These are phyloP conservation scores for Hansfordia pulvinata DNA, from an alignment of 2,329 filamentous ascomycete genomes.

Conservation along the genomic window DNA sequence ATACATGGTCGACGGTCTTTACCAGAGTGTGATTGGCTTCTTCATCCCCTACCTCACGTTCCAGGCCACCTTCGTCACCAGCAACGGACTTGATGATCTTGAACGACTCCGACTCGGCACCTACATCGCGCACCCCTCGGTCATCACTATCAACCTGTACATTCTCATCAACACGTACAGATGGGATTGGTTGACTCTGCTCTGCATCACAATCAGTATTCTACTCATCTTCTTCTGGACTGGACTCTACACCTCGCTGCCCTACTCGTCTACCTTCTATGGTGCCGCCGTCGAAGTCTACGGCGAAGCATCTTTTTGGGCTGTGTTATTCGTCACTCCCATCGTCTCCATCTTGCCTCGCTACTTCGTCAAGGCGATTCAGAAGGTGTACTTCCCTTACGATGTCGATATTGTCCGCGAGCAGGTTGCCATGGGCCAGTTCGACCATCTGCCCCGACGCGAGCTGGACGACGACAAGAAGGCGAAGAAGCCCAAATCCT, in stretches of 20 bases:
- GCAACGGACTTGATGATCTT: slow-evolving; percentile 60
- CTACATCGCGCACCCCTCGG: slow-evolving; percentile 71
- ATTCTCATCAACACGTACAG: slow-evolving; percentile 93
- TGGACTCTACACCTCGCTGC: slow-evolving; percentile 57
- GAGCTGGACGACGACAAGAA: slow-evolving; percentile 20
- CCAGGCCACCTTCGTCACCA: slow-evolving; percentile 49
- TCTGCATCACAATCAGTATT: slow-evolving; percentile 71
- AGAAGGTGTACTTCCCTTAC: slow-evolving; percentile 87
- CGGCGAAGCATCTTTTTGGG: slow-evolving; percentile 75
- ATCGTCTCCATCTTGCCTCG: slow-evolving; percentile 77
- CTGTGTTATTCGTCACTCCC: slow-evolving; percentile 63
- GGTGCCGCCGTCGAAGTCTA: slow-evolving; percentile 68
- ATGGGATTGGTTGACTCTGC: slow-evolving; percentile 92
- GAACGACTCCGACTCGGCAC: slow-evolving; percentile 78
- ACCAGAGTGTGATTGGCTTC: slow-evolving; percentile 88
- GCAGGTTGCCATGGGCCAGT: slow-evolving; percentile 72
- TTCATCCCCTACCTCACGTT: slow-evolving; percentile 85
- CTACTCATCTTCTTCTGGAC: slow-evolving; percentile 94
- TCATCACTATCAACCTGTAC: slow-evolving; percentile 85
- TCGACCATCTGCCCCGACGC: slow-evolving; percentile 56
- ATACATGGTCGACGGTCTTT: slow-evolving; percentile 90
- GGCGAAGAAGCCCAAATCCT: slow-evolving; percentile 21
- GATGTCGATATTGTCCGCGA: slow-evolving; percentile 95
- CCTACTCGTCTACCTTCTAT: slow-evolving; percentile 49
- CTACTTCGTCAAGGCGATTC: slow-evolving; percentile 72